Percentiles rank a stretch among this genome's conserved stretches.
Conservation (phyloP, 2,329 filamentous ascomycete species). For the Fragosphaeria purpurea region DNA sequence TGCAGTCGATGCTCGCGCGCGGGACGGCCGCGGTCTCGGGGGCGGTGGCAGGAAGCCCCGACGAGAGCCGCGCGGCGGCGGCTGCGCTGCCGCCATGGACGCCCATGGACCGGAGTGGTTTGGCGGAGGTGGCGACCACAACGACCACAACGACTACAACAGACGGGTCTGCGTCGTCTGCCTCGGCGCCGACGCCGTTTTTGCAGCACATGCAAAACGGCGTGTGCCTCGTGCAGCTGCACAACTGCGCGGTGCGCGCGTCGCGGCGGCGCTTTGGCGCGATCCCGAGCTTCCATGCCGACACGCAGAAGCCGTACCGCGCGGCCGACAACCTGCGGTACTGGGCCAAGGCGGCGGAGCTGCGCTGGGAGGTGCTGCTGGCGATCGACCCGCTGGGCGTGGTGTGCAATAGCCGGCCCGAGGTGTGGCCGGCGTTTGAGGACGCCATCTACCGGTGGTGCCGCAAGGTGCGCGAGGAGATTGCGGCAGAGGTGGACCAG, state of each 20-base stretch:
- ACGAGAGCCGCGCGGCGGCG: constrained; percentile 23
- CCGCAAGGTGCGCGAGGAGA: constrained; percentile 69
- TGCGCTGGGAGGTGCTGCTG: constrained; percentile 82
- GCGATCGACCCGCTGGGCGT: constrained; percentile 78
- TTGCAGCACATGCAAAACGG: constrained; percentile 67
- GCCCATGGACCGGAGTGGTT: constrained; percentile 35
- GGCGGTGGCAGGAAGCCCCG: neutral
- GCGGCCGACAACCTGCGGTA: constrained; percentile 87
- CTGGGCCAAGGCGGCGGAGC: constrained; percentile 92
- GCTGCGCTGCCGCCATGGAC: constrained; percentile 60
- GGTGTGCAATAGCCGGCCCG: constrained; percentile 60
- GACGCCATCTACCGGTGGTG: constrained; percentile 76
- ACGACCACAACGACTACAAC: constrained; percentile 8
- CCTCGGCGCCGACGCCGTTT: constrained; percentile 58
- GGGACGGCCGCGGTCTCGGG: neutral
- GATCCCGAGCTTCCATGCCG: constrained; percentile 82
- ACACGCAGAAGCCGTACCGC: constrained; percentile 89
- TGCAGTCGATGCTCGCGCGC: constrained; percentile 53
- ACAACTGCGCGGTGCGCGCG: constrained; percentile 79
- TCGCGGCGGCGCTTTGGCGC: constrained; percentile 80
- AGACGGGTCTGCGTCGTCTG: no score
- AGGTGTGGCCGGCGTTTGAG: constrained; percentile 75
- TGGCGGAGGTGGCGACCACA: constrained; percentile 1
- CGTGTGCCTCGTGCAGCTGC: constrained; percentile 69
- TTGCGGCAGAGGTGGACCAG: constrained; percentile 51